Base-by-base conservation (phyloP, 164 flowering plant species). In the Vitis amurensis region DNA sequence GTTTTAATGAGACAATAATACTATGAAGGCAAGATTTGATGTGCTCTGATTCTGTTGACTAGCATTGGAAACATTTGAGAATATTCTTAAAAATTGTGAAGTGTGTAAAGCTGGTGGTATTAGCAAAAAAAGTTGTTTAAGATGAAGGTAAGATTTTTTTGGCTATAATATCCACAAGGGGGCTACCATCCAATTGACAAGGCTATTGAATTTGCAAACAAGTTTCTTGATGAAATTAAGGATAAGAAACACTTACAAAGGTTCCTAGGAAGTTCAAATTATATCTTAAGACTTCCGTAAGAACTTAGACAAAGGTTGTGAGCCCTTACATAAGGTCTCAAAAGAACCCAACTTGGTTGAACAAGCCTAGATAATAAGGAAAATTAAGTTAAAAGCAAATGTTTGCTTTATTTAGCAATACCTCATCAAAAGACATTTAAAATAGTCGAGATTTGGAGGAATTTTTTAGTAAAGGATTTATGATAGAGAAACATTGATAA, bases 361-460 rank as follows among this genome's bases (percentile, higher is more conserved):
- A 13, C 0, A 4, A 17, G 1, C 69, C 53, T 52, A 55, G 48
- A 17, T 3, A 16, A 60, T 66, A 13, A 3, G 12, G 44, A 7
- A 53, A 66, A 27, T 66, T 8, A 66, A 53, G 3, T 10, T 3
- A 66, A 17, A 19, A 23, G 3, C 9, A 51, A 19, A 15, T 0
- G 15, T 9, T 30, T 66, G n/a, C 59, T 49, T 5, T 55, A 11
- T 14, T 27, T 53, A 52, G n/a, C 8, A 2, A 29, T 59, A 9
- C 44, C 55, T 3, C 17, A 59, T 17, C 56, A 55, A 13, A 9
- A 19, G 8, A 3, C 15, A 9, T 68, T 47, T 17, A 68, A 59
- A 59, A 68, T 59, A 1, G 55, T 68, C 2, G 56, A 68, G 71
- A 11, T 68, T 59, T 58, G 71, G 55, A 0, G 71, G 64, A 11